Conservation (phyloP, 2,329 filamentous ascomycete species). For the Alternaria burnsii region DNA sequence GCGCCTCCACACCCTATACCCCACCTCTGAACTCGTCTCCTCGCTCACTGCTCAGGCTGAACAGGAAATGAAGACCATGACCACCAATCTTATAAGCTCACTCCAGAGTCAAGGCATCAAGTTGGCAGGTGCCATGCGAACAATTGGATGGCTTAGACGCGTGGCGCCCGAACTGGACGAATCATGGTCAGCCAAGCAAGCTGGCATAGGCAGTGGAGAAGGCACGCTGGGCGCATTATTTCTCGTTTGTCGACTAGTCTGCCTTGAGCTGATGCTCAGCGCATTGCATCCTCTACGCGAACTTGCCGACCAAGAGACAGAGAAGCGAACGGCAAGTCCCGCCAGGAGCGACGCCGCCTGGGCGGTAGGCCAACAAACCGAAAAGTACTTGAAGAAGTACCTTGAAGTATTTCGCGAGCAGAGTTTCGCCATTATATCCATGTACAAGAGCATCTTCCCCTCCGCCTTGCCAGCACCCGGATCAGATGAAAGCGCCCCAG, state of each 20-base stretch:
- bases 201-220: conserved; percentile 56
- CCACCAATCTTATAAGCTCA: conserved; percentile 79
- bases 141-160: conserved; percentile 87
- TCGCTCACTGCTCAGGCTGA: conserved; percentile 81
- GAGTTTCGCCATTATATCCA: conserved; percentile 92
- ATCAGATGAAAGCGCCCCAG: conserved; percentile 34
- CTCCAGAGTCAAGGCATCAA: conserved; percentile 83
- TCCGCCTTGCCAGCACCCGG: conserved; percentile 59
- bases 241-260: conserved; percentile 83
- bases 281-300: conserved; percentile 86
- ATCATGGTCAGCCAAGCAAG: conserved; percentile 40
- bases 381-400: conserved; percentile 92
- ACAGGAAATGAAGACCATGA: conserved; percentile 87
- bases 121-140: conserved; percentile 87
- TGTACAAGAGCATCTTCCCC: conserved; percentile 91
- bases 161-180: conserved; percentile 81
- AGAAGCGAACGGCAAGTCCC: conserved; percentile 50
- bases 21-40: conserved; percentile 76
- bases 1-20: conserved; percentile 82
- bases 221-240: conserved; percentile 83
- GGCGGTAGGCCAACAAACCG: conserved; percentile 87
- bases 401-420: conserved; percentile 98
- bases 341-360: conserved; percentile 58
- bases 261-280: conserved; percentile 78
- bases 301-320: conserved; percentile 85